Percentiles rank a stretch among this genome's conserved stretches.
Conservation (phyloP, 495 filamentous ascomycete species). For the Hyaloscypha variabilis region DNA sequence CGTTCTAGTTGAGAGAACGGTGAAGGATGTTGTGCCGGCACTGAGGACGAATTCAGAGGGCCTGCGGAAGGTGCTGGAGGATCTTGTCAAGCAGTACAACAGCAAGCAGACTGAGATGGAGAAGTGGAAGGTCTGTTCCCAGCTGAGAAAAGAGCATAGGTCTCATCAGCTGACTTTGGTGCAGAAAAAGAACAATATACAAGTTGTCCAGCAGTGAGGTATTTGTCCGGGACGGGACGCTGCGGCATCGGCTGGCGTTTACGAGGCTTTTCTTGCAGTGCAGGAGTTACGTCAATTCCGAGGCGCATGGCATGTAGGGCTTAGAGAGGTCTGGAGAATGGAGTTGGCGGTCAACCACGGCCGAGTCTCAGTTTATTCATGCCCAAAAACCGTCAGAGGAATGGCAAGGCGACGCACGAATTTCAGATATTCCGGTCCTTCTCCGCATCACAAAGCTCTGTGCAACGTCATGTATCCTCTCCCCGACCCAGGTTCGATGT, state of each 20-base stretch:
- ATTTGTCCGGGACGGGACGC: constrained; percentile 2
- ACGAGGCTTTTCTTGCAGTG: constrained; percentile 11
- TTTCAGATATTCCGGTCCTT: constrained; percentile 5
- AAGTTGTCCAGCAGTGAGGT: constrained; percentile 72
- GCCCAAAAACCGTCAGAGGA: constrained; percentile 21
- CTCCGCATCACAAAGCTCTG: constrained; percentile 20
- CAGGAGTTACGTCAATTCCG: constrained; percentile 25
- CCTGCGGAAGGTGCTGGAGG: constrained; percentile 93
- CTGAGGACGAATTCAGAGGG: constrained; percentile 95
- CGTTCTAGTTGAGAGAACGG: constrained; percentile 90
- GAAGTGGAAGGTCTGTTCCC: constrained; percentile 86
- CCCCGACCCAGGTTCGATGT: not conserved
- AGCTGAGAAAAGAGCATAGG: not conserved
- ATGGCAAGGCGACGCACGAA: constrained; percentile 13
- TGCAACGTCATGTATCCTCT: constrained; percentile 29
- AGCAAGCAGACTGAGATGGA: constrained; percentile 92
- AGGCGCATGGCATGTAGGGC: constrained; percentile 1
- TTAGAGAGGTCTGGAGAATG: not conserved
- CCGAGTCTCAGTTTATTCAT: constrained; percentile 18
- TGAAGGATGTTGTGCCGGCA: constrained; percentile 87
- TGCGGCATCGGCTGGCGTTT: not conserved
- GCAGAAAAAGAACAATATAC: constrained; percentile 98
- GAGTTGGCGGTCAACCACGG: not conserved
- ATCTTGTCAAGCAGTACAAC: constrained; percentile 96
- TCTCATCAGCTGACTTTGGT: constrained; percentile 24